A percentile compares a stretch with the other conserved stretches of the same genome.
Conservation (phyloP, 768 basidiomycete genomes). For the Suillus subalutaceus region DNA sequence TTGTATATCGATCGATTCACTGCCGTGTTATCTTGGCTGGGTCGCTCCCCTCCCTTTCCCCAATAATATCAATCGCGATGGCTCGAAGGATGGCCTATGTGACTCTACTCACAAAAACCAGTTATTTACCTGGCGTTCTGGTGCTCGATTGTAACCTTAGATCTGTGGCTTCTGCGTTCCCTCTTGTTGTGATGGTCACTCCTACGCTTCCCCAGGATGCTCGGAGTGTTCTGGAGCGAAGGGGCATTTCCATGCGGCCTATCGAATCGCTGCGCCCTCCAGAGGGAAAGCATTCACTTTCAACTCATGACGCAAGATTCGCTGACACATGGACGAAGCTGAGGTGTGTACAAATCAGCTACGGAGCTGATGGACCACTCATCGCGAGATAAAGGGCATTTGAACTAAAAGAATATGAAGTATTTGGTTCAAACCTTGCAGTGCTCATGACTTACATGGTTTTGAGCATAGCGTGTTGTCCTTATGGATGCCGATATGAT, state of each 20-base stretch:
- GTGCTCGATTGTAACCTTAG: slow-evolving; percentile 56
- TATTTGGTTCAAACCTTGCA: slow-evolving; percentile 30
- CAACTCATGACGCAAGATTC: slow-evolving; percentile 50
- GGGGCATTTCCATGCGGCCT: slow-evolving; percentile 58
- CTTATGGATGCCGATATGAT: slow-evolving; percentile 91
- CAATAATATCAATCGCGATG: slow-evolving; percentile 26
- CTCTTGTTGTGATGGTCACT: slow-evolving; percentile 81
- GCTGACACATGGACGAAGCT: slow-evolving; percentile 69
- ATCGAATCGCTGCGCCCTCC: slow-evolving; percentile 61
- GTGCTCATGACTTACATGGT: slow-evolving; percentile 8
- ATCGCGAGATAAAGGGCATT: slow-evolving; percentile 45
- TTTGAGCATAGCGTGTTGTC: slow-evolving; percentile 61
- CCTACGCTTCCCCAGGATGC: slow-evolving; percentile 53
- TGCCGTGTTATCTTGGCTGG: background rate
- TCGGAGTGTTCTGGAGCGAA: slow-evolving; percentile 50
- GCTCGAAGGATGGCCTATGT: slow-evolving; percentile 60
- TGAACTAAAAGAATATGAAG: slow-evolving; percentile 69
- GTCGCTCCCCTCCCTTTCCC: background rate
- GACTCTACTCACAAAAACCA: slow-evolving; percentile 73
- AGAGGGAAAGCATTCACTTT: slow-evolving; percentile 39
- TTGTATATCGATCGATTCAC: background rate
- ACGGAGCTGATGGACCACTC: slow-evolving; percentile 25
- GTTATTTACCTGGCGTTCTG: slow-evolving; percentile 60
- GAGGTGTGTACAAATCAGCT: slow-evolving; percentile 33
- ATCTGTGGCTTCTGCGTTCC: slow-evolving; percentile 62